Evolutionary conservation across 2,329 filamentous ascomycete genomes (phyloP).

Genomic region (Dactylellina drechsleri): DNA sequence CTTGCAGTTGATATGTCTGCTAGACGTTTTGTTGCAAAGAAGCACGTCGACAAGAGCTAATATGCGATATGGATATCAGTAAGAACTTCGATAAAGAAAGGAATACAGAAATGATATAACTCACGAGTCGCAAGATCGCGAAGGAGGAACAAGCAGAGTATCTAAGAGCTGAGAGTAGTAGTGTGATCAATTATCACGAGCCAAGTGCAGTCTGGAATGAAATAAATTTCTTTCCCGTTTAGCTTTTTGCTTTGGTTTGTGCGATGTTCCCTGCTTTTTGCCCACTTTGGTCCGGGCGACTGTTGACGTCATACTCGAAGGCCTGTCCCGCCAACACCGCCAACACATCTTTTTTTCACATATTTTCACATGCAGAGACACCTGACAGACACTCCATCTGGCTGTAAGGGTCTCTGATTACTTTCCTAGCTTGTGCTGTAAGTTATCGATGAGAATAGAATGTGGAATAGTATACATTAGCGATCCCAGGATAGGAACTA

Average conservation of each 20-base stretch:
- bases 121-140: not conserved
- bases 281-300: constrained; percentile 30
- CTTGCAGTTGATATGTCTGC: not conserved
- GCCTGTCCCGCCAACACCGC: constrained; percentile 32
- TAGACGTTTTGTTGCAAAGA: not conserved
- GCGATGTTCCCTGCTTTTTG: constrained; percentile 36
- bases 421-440: not conserved
- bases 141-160: not conserved
- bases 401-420: not conserved
- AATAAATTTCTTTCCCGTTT: not conserved
- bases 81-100: too few relatives aligned
- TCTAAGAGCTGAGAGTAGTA: constrained; percentile 8
- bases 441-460: too few relatives aligned
- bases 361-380: not conserved
- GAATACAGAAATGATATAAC: too few relatives aligned
- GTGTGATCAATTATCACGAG: constrained; percentile 33
- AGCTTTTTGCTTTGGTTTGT: constrained; percentile 10
- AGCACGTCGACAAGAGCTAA: not conserved
- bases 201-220: constrained; percentile 2
- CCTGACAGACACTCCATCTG: not conserved
- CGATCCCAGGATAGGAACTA: not conserved
- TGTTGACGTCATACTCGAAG: constrained; percentile 29
- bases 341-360: constrained; percentile 29
- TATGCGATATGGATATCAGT: not conserved
- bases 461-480: not conserved